Evolutionary conservation across 352 stramenopile species (phyloP).

Genomic region (Globisporangium yorkense): DNA sequence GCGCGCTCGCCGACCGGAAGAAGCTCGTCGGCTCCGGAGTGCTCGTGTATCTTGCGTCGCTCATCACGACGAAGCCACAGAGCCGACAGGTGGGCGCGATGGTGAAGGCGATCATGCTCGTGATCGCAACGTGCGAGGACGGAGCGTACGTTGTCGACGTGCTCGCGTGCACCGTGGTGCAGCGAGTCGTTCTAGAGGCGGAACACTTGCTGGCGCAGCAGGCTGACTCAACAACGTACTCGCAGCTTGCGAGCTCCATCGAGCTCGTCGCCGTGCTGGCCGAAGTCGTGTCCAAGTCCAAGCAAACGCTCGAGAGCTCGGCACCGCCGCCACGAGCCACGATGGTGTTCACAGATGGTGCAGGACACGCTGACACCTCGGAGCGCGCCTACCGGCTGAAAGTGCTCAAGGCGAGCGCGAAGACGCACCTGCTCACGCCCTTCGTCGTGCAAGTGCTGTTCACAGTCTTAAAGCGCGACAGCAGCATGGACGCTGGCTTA

Average conservation of each 20-base stretch:
- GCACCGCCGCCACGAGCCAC: background rate
- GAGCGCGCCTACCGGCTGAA: slow-evolving; percentile 6
- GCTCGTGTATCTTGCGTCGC: slow-evolving; percentile 40
- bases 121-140: slow-evolving; percentile 31
- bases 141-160: slow-evolving; percentile 53
- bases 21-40: slow-evolving; percentile 46
- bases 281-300: slow-evolving; percentile 1
- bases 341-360: background rate
- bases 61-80: slow-evolving; percentile 25
- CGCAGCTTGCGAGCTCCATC: slow-evolving; percentile 14
- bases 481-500: slow-evolving; percentile 5
- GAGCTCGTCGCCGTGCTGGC: slow-evolving; percentile 7
- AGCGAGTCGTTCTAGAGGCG: slow-evolving; percentile 38
- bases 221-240: background rate
- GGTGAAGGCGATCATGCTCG: slow-evolving; percentile 44
- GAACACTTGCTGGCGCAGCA: slow-evolving; percentile 8
- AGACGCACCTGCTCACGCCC: slow-evolving; percentile 4
- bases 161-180: slow-evolving; percentile 50
- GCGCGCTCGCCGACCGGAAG: slow-evolving; percentile 37
- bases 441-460: slow-evolving; percentile 10
- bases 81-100: slow-evolving; percentile 34
- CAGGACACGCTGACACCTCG: background rate
- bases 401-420: slow-evolving; percentile 1
- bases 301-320: slow-evolving; percentile 2
- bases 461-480: slow-evolving; percentile 1